These are phyloP conservation scores for Metschnikowia lochheadii DNA, from an alignment of 805 yeast species.

Conservation along the genomic window DNA sequence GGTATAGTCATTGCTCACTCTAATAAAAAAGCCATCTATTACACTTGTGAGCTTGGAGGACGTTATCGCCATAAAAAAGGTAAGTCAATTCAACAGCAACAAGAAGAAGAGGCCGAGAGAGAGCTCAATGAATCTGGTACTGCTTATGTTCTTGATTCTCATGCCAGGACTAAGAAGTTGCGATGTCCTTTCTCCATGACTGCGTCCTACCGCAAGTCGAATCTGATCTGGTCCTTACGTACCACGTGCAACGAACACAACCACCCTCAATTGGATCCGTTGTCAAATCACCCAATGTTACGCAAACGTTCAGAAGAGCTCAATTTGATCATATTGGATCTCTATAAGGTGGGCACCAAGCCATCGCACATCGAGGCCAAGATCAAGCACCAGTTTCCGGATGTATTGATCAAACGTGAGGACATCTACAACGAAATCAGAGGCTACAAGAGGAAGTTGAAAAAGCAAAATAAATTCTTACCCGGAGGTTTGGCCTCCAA, in stretches of 20 bases:
- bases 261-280: constrained; percentile 55
- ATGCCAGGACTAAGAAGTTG: constrained; percentile 47
- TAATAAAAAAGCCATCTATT: constrained; percentile 54
- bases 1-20: constrained; percentile 59
- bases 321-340: constrained; percentile 47
- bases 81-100: constrained; percentile 21
- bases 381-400: constrained; percentile 48
- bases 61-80: constrained; percentile 49
- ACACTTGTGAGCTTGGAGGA: constrained; percentile 58
- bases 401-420: constrained; percentile 51
- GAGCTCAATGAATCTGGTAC: constrained; percentile 27
- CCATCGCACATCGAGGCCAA: constrained; percentile 52
- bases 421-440: constrained; percentile 57
- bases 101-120: constrained; percentile 19
- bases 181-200: constrained; percentile 59
- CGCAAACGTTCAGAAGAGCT: constrained; percentile 51
- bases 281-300: constrained; percentile 53
- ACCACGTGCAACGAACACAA: constrained; percentile 56
- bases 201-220: constrained; percentile 48
- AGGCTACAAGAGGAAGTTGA: constrained; percentile 49
- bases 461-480: constrained; percentile 34
- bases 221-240: constrained; percentile 48
- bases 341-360: constrained; percentile 52
- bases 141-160: constrained; percentile 37
- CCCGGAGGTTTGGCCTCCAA: constrained; percentile 10